These are phyloP conservation scores for Tetrastigma voinierianum DNA, from an alignment of 164 flowering plant genomes.

Conservation along the genomic window DNA sequence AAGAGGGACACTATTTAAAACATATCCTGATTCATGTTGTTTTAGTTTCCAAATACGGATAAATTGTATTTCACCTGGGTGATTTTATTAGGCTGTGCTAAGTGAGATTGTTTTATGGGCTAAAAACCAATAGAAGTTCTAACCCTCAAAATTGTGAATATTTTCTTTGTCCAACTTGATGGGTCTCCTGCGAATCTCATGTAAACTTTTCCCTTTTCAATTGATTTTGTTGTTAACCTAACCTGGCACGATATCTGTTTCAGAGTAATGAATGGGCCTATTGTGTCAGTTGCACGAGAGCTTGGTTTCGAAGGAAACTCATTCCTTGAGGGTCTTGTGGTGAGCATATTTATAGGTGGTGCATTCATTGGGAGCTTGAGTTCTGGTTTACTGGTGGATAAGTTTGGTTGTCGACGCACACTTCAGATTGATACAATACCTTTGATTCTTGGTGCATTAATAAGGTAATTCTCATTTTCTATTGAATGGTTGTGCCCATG, in stretches of 20 bases:
- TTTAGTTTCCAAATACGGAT: too few species aligned
- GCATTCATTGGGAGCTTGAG: conserved; percentile 77
- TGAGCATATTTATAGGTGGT: conserved; percentile 84
- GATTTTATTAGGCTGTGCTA: too few species aligned
- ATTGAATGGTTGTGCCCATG: background rate
- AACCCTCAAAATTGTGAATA: too few species aligned
- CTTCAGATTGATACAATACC: conserved; percentile 72
- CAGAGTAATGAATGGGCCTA: conserved; percentile 91
- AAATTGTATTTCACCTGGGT: too few species aligned
- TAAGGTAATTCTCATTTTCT: conserved; percentile 40
- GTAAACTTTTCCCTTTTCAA: background rate
- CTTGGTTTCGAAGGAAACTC: conserved; percentile 84
- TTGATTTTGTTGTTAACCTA: background rate
- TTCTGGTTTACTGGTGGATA: conserved; percentile 61
- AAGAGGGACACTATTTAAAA: too few species aligned
- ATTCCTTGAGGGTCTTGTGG: conserved; percentile 78
- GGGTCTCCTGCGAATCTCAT: conserved; percentile 1
- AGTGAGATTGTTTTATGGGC: too few species aligned
- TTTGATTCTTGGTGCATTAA: conserved; percentile 67
- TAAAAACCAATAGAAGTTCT: too few species aligned
- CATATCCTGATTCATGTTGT: too few species aligned
- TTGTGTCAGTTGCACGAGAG: conserved; percentile 67
- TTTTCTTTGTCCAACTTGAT: too few species aligned
- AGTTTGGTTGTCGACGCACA: conserved; percentile 71
- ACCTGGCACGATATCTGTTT: background rate